Conservation (phyloP, 805 yeast genomes). For the Barnettozyma salicaria region DNA sequence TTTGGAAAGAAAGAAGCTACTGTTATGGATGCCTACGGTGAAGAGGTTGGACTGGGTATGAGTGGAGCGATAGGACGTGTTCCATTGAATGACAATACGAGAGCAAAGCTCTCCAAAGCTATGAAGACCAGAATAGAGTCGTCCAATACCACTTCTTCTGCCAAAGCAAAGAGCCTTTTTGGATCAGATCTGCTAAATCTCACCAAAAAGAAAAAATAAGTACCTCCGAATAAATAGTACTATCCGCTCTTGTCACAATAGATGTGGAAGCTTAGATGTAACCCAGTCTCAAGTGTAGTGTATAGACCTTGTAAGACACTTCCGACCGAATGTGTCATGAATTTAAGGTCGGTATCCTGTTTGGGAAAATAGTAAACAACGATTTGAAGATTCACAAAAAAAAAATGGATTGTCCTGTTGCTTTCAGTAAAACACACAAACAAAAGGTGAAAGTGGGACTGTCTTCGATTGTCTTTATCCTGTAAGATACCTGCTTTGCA, state of each 20-base stretch:
- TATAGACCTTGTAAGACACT: too few species aligned
- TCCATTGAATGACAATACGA: slow-evolving; percentile 38
- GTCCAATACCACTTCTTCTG: slow-evolving; percentile 15
- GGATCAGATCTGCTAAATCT: too few species aligned
- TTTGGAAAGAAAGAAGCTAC: slow-evolving; percentile 74
- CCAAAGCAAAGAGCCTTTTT: too few species aligned
- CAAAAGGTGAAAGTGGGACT: not conserved
- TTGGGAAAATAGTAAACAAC: slow-evolving; percentile 23
- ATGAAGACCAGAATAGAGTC: slow-evolving; percentile 44
- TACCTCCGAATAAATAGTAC: too few species aligned
- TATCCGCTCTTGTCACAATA: too few species aligned
- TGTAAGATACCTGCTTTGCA: not conserved
- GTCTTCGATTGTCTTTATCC: too few species aligned
- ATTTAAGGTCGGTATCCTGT: slow-evolving; percentile 9
- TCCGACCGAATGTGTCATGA: not conserved
- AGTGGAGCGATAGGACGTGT: slow-evolving; percentile 26
- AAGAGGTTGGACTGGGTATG: slow-evolving; percentile 82
- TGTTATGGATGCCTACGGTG: slow-evolving; percentile 60
- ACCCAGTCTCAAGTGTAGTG: too few species aligned
- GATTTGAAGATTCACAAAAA: slow-evolving; percentile 12
- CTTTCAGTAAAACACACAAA: not conserved
- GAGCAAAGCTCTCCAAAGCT: slow-evolving; percentile 54
- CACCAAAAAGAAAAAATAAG: too few species aligned
- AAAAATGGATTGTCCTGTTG: slow-evolving; percentile 8
- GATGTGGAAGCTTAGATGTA: too few species aligned